Base-by-base conservation (phyloP, 306 rosid genomes). In the Gillenia trifoliata region DNA sequence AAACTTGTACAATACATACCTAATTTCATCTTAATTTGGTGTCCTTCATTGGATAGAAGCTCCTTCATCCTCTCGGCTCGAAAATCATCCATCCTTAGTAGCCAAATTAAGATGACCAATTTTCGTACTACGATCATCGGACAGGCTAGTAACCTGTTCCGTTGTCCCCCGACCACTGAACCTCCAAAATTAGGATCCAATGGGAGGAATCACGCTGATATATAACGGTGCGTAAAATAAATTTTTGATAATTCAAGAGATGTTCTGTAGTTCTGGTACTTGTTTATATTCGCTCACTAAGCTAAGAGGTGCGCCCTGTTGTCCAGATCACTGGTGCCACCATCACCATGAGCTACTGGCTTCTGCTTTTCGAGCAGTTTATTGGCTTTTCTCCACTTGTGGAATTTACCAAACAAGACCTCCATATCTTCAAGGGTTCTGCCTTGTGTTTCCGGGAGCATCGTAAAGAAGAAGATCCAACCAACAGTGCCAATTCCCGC, bases 371-470 rank as follows among this genome's bases (percentile, higher is more conserved):
- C n/a, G 66, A 62, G 66, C 40, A 62, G 23, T 17, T 12, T 15
- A 30, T 62, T 15, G 66, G 31, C 66, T 17, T 62, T 36, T 25
- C 70, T 83, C 33, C 43, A 62, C 52, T 17, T 11, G 23, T 33
- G 9, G 20, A 84, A 57, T 17, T 77, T 34, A 75, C 96, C 93
- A 62, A 90, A 90, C 72, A 85, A 77, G 28, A 77, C 86, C n/a
- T 83, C 91, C 83, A 88, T 88, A 0, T 86, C 91, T 41, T 90
- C 96, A 0, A 90, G 88, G 4, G 93, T 83, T 68, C 75, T 86
- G 3, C 93, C 91, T 15, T 70, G 79, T 19, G 93, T 90, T 68
- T 90, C 96, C 3, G 91, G 96, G 38, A 90, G 81, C 72, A 82
- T 68, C 0, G 41, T 62, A 9, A 45, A 90, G 25, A 88, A 86